A percentile compares a stretch with the other conserved stretches of the same genome.
Conservation (phyloP, 2,329 filamentous ascomycete genomes). For the Diplodia sapinea region DNA sequence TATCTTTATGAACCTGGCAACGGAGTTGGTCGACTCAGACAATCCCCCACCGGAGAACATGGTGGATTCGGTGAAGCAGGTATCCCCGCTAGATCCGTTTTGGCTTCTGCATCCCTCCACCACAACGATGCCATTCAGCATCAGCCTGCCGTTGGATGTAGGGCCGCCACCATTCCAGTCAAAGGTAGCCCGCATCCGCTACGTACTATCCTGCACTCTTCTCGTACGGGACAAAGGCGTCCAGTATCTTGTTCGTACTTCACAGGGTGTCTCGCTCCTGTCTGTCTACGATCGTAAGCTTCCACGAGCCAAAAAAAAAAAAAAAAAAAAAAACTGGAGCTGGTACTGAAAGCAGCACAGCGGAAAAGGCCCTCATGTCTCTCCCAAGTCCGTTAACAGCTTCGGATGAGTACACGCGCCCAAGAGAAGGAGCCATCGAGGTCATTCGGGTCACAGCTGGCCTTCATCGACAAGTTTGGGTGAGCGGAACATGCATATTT, state of each 20-base stretch:
- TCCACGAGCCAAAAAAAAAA: conserved; percentile 28
- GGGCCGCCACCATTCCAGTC: conserved; percentile 62
- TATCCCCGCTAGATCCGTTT: conserved; percentile 48
- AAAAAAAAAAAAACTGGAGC: background rate
- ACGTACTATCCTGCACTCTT: conserved; percentile 56
- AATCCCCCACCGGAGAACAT: conserved; percentile 59
- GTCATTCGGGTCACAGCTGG: conserved; percentile 58
- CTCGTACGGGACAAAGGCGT: conserved; percentile 56
- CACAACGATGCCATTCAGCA: conserved; percentile 57
- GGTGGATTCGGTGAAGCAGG: conserved; percentile 52
- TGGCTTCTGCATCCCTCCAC: conserved; percentile 58
- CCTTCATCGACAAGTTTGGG: conserved; percentile 64
- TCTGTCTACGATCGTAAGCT: conserved; percentile 60
- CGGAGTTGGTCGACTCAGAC: conserved; percentile 57
- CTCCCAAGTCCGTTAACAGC: conserved; percentile 59
- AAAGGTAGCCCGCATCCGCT: conserved; percentile 58
- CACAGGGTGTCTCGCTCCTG: conserved; percentile 57
- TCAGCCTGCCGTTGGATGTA: conserved; percentile 61
- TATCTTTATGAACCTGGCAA: conserved; percentile 59
- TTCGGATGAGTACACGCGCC: conserved; percentile 54
- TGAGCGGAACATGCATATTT: conserved; percentile 62
- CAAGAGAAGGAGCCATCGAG: conserved; percentile 50
- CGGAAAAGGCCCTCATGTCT: conserved; percentile 61
- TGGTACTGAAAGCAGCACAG: conserved; percentile 37
- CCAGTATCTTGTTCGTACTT: conserved; percentile 57